A percentile compares a stretch with the other conserved stretches of the same genome.
These are phyloP conservation scores for Rhypophila decipiens DNA, from an alignment of 495 filamentous ascomycete species.

Conservation along the genomic window DNA sequence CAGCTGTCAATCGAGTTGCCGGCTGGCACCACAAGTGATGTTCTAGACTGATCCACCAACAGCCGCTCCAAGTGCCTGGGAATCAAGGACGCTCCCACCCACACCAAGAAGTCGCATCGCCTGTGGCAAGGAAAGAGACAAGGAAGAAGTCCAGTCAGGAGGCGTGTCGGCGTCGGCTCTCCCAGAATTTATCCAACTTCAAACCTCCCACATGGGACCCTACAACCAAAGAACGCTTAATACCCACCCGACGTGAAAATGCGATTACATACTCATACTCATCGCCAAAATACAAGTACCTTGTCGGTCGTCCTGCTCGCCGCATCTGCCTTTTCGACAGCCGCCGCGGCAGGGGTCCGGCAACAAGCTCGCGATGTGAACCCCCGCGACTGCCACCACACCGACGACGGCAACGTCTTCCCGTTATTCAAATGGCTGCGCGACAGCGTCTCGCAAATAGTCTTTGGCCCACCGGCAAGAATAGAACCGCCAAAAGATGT, in stretches of 20 bases:
- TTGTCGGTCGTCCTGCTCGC: slow-evolving; percentile 15
- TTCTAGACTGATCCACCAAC: too few species aligned
- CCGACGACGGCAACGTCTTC: slow-evolving; percentile 19
- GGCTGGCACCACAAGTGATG: too few species aligned
- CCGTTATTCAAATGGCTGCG: slow-evolving; percentile 50
- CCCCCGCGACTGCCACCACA: slow-evolving; percentile 2
- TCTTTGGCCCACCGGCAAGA: slow-evolving; percentile 54
- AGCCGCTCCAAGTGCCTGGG: too few species aligned
- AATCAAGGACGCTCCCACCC: too few species aligned
- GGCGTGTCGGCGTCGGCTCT: too few species aligned
- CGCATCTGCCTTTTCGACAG: slow-evolving; percentile 17
- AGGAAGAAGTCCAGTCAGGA: too few species aligned
- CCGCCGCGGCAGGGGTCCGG: slow-evolving; percentile 13
- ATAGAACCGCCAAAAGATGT: slow-evolving; percentile 20
- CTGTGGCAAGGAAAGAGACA: too few species aligned
- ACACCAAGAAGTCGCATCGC: too few species aligned
- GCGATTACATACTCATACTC: slow-evolving; percentile 14
- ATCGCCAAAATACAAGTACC: slow-evolving; percentile 4
- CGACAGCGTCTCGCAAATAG: slow-evolving; percentile 55
- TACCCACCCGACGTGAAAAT: slow-evolving; percentile 23
- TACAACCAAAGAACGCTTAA: too few species aligned
- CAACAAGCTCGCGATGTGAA: slow-evolving; percentile 3
- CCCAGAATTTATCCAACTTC: too few species aligned
- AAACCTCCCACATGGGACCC: too few species aligned
- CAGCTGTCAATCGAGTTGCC: too few species aligned